phyloP scores from a whole-genome alignment of 108 stramenopile genomes.

The Nitzschia sp. region DNA sequence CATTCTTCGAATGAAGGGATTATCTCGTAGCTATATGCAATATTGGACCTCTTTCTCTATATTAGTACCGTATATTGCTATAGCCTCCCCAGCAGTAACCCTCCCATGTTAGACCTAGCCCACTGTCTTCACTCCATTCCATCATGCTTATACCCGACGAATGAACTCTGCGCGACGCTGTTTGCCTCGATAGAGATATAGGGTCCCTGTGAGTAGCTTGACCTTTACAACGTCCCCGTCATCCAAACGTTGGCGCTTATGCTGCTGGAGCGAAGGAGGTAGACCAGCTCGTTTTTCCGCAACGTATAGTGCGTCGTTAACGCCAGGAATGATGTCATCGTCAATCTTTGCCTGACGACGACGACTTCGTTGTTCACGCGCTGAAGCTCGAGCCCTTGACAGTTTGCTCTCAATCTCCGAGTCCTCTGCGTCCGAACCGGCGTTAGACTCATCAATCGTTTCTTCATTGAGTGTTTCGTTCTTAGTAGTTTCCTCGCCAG shows the following conservation, averaged over 20 bases:
- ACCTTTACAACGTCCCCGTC: slow-evolving; percentile 58
- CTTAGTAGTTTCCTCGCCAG: background rate
- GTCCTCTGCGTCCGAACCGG: background rate
- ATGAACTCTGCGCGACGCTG: slow-evolving; percentile 58
- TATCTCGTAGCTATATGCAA: too few species aligned
- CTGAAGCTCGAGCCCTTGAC: slow-evolving; percentile 22
- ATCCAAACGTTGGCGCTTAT: slow-evolving; percentile 16
- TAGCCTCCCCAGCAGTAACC: too few species aligned
- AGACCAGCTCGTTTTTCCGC: slow-evolving; percentile 20
- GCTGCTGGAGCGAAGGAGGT: background rate
- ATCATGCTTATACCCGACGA: slow-evolving; percentile 38
- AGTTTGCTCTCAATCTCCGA: background rate
- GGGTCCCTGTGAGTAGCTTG: slow-evolving; percentile 62
- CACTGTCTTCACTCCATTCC: background rate
- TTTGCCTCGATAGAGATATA: slow-evolving; percentile 54
- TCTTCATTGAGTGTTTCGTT: background rate
- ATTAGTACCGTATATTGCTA: too few species aligned
- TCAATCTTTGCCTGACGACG: slow-evolving; percentile 56
- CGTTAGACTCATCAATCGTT: background rate
- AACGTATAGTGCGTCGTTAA: background rate
- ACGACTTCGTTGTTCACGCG: slow-evolving; percentile 38
- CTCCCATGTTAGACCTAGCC: too few species aligned
- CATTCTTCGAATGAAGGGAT: too few species aligned
- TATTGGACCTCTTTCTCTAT: too few species aligned
- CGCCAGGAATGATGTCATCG: slow-evolving; percentile 8